Conservation (phyloP, 164 flowering plant genomes). For the Annona cherimola region DNA sequence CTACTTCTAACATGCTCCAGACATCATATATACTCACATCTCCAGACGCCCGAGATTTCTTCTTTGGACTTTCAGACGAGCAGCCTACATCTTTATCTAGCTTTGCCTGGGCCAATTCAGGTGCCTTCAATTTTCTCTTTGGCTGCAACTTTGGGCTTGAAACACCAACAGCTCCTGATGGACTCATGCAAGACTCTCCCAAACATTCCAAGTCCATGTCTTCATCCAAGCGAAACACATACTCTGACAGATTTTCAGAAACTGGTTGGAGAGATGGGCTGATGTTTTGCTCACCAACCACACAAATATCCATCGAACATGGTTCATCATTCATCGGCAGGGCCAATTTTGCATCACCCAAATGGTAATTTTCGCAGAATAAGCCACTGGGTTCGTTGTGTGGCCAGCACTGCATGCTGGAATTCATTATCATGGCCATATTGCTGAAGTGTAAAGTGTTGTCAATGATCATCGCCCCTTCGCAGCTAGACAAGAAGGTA, state of each 20-base stretch:
- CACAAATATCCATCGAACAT: conserved; percentile 32
- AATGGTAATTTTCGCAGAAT: conserved; percentile 23
- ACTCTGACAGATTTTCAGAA: conserved; percentile 21
- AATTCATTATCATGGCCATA: conserved; percentile 13
- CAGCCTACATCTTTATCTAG: conserved; percentile 9
- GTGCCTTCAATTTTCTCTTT: conserved; percentile 17
- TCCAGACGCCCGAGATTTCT: conserved; percentile 35
- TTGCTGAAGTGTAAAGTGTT: conserved; percentile 22
- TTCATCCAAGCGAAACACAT: conserved; percentile 28
- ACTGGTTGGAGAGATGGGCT: conserved; percentile 10
- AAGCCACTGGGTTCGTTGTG: conserved; percentile 24
- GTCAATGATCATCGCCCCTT: conserved; percentile 12
- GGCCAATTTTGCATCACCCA: conserved; percentile 17
- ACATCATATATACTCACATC: conserved; percentile 33
- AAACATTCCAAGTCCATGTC: conserved; percentile 19
- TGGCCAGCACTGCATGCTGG: conserved; percentile 20
- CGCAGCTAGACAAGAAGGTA: conserved; percentile 21
- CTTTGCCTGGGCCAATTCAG: background rate
- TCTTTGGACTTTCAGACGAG: conserved; percentile 30
- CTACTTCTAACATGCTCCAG: background rate
- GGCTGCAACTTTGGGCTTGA: conserved; percentile 16
- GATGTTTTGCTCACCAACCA: conserved; percentile 22
- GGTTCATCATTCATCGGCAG: conserved; percentile 15
- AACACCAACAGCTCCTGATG: conserved; percentile 10
- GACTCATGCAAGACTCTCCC: conserved; percentile 19